Evolutionary conservation across 306 rosid species (phyloP), one percentile per base, ranked within the genome.

Genomic region (Abrus precatorius): DNA sequence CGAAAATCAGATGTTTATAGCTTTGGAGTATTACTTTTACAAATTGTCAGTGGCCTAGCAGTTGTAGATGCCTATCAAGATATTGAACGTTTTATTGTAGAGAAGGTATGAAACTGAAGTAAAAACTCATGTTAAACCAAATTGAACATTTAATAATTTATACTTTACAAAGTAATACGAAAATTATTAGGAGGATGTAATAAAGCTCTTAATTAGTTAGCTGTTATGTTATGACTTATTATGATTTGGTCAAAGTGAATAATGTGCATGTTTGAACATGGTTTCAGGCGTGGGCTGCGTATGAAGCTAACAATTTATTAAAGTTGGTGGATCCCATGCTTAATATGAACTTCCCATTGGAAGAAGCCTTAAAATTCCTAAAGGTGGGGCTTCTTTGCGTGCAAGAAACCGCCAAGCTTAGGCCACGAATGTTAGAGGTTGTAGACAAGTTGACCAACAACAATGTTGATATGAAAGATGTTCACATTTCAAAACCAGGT

Each of bases 1-100:
- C 72, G 98, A 75, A 95, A 93, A 84, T 91, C 99, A 59, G 99
- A 95, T 84, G 89, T 93, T 55, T 95, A 95, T 32, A 90, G 99
- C 85, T 95, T 91, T 3, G 98, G 99, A 40, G 94, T 95, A 12
- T 78, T 95, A 52, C 83, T 95, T 5, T 71, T 95, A 13, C 94
- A 92, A 82, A 89, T 93, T 78, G 88, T 95, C 1, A 93, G 87
- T 4, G 99, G 98, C 54, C 82, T 79, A 20, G 82, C 88, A 1
- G 88, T 86, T 64, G 89, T 95, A 28, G 92, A 85, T 79, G 83
- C 91, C 3, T 85, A 76, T 84, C 68, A 85, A 74, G 92, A 93
- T 33, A 87, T 61, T 3, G 96, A 93, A 64, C 90, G 87, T 50
- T 89, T 89, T 87, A 85, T 93, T 4, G 99, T 95, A 28, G 93